Conservation (phyloP, 2,329 filamentous ascomycete genomes). For the Nigrospora osmanthi region DNA sequence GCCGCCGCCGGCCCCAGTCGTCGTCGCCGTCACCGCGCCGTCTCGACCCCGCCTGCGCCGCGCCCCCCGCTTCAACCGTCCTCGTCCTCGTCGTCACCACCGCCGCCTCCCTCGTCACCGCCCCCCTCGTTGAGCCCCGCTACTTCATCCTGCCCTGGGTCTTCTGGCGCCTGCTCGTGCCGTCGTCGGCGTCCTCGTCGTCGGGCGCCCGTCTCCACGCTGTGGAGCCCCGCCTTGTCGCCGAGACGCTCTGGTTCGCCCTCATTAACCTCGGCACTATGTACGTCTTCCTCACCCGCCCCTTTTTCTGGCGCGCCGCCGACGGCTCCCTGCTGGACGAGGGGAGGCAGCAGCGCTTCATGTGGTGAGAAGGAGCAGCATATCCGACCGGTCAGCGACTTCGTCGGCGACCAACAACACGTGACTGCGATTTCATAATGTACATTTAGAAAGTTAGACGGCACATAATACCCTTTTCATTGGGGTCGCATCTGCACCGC, state of each 20-base stretch:
- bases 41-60: background rate
- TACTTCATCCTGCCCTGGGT: constrained; percentile 97
- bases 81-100: constrained; percentile 61
- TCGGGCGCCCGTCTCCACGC: background rate
- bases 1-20: background rate
- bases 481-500: too few relatives aligned
- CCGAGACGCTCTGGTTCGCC: constrained; percentile 65
- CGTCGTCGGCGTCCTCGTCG: constrained; percentile 30
- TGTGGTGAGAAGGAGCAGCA: constrained; percentile 53
- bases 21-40: background rate
- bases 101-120: constrained; percentile 71
- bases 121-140: constrained; percentile 86
- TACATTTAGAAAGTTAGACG: too few relatives aligned
- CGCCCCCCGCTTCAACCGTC: constrained; percentile 37
- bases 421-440: too few relatives aligned
- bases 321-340: constrained; percentile 44
- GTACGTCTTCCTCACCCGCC: constrained; percentile 61
- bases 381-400: too few relatives aligned
- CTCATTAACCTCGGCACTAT: constrained; percentile 58
- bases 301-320: constrained; percentile 57
- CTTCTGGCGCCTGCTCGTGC: constrained; percentile 79
- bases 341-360: constrained; percentile 64
- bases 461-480: too few relatives aligned
- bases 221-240: constrained; percentile 20
- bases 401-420: too few relatives aligned